These are phyloP conservation scores for Fusarium protoensiforme DNA, from an alignment of 2,329 filamentous ascomycete species.

Conservation along the genomic window DNA sequence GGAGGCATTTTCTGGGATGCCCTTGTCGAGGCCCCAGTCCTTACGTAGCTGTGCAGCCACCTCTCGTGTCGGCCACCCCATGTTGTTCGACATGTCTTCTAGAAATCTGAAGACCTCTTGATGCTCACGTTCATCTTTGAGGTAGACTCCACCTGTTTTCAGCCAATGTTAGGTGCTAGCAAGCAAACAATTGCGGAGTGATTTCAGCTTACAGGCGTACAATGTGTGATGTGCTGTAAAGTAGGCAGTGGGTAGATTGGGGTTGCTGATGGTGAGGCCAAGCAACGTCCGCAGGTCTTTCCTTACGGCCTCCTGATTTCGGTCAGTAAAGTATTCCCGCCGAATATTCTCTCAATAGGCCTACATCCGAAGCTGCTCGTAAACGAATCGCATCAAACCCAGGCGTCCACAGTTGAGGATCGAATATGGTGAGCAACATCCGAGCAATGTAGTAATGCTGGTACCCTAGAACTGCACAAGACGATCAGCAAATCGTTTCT, in stretches of 20 bases:
- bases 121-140: conserved; percentile 21
- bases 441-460: conserved; percentile 54
- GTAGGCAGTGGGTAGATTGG: conserved; percentile 34
- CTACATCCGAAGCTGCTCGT: conserved; percentile 33
- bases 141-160: conserved; percentile 22
- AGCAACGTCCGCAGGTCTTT: conserved; percentile 38
- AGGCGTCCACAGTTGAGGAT: conserved; percentile 45
- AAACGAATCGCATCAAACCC: conserved; percentile 36
- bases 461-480: conserved; percentile 47
- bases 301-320: conserved; percentile 31
- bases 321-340: neutral
- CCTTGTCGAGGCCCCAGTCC: conserved; percentile 20
- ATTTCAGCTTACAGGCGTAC: conserved; percentile 36
- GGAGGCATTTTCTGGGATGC: conserved; percentile 6
- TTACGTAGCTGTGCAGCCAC: conserved; percentile 17
- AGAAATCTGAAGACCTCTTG: conserved; percentile 23
- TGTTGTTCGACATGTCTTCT: conserved; percentile 19
- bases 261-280: conserved; percentile 43
- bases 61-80: conserved; percentile 29
- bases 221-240: conserved; percentile 44
- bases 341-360: neutral
- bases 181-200: neutral
- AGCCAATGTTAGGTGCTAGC: neutral
- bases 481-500: neutral
- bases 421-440: conserved; percentile 53